A percentile compares a stretch with the other conserved stretches of the same genome.
These are phyloP conservation scores for Fomitiporia mediterranea DNA, from an alignment of 1,284 basidiomycete species.

Conservation along the genomic window DNA sequence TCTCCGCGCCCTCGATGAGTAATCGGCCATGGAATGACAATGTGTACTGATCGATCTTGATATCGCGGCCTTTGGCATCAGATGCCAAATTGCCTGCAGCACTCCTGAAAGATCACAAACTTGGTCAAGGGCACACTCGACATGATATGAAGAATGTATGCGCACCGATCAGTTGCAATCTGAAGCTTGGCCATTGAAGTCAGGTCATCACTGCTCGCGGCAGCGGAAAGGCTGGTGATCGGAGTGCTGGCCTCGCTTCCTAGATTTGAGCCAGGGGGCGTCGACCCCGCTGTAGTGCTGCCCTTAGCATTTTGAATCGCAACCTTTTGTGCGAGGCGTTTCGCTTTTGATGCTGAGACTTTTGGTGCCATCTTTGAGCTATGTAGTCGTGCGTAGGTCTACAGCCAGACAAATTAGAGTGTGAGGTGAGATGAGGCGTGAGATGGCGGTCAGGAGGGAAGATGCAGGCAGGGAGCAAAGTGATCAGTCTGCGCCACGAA, in stretches of 20 bases:
- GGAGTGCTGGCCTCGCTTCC: conserved; percentile 66
- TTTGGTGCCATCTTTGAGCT: conserved; percentile 50
- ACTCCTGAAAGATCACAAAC: conserved; percentile 46
- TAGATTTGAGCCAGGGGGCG: conserved; percentile 53
- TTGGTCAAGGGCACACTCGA: background rate
- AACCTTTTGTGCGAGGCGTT: conserved; percentile 86
- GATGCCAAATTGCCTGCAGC: conserved; percentile 90
- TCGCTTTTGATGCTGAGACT: conserved; percentile 74
- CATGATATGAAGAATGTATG: background rate
- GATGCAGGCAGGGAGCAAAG: background rate
- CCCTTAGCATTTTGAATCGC: conserved; percentile 61
- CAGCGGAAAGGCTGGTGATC: conserved; percentile 70
- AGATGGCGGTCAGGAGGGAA: conserved; percentile 1
- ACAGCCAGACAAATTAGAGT: too few species aligned
- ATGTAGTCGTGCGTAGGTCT: background rate
- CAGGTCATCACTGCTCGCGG: conserved; percentile 71
- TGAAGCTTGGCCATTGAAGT: conserved; percentile 82
- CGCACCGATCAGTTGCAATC: conserved; percentile 82
- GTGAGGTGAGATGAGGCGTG: background rate
- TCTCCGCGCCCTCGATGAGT: conserved; percentile 83
- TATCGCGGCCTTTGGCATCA: conserved; percentile 88
- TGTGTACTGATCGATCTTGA: conserved; percentile 96
- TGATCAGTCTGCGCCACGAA: conserved; percentile 7
- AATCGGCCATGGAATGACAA: conserved; percentile 97
- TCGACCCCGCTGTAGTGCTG: conserved; percentile 39